Base-by-base conservation (phyloP, 2,329 filamentous ascomycete species). In the Fusarium austroafricanum region DNA sequence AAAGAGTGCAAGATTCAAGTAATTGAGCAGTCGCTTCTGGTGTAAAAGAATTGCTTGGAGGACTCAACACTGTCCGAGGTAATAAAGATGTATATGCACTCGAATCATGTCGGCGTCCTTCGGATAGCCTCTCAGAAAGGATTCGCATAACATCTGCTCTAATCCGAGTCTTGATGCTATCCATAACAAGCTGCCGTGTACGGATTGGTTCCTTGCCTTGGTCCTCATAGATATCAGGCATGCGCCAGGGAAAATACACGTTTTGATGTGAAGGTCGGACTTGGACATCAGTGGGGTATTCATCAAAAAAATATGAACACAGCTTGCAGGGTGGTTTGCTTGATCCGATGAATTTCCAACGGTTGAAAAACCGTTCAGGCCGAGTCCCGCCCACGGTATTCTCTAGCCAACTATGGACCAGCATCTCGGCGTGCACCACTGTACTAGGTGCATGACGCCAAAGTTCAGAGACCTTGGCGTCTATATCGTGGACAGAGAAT, bases 261-360 rank as follows among this genome's bases (percentile, higher is more conserved):
- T 52, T 52, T 4, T 52, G 49, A 29, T 52, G 49, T 10, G 49
- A 52, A 5, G 49, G 33, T 12, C 49, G 49, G 21, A 52, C 49
- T 42, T 52, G 37, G 17, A 52, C 49, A 15, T 52, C 49, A 6
- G 37, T 42, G 10, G 49, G 49, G 15, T 52, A 31, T 20, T 52
- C 49, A 23, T 52, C 49, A 11, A 52, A 52, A 42, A 52, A 52
- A 6, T 52, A 52, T 14, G 49, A 52, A 10, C 49, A 52, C 11
- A 52, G 17, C 21, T 52, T 33, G 49, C 49, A 52, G 9, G 49
- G 49, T 14, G 49, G 49, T 43, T 52, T 52, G 49, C 49, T 52
- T 21, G 49, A 31, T 21, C 49, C 49, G n/a, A 52, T 52, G 37
- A 52, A 52, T 39, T 52, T 52, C 49, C 49, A 52, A 43, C 49